phyloP scores from a whole-genome alignment of 352 stramenopile species.

The Phytopythium helicoides region DNA sequence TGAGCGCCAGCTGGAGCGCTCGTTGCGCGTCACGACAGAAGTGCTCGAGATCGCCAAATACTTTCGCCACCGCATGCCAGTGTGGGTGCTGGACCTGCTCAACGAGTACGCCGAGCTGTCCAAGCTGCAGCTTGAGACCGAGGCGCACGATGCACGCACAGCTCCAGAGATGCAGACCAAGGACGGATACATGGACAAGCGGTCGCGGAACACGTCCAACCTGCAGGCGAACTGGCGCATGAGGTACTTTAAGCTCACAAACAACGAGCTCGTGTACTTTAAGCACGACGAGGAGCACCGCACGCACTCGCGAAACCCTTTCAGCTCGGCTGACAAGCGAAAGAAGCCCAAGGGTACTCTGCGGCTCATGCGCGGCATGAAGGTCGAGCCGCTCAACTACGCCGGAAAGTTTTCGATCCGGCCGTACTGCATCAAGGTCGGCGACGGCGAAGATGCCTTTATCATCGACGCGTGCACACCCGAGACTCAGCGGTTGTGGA shows the following conservation, averaged over 20 bases:
- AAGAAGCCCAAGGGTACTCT: constrained; percentile 47
- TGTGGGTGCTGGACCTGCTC: constrained; percentile 57
- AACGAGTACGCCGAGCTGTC: constrained; percentile 53
- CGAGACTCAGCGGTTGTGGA: constrained; percentile 53
- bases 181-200: constrained; percentile 58
- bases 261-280: constrained; percentile 48
- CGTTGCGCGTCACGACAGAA: constrained; percentile 40
- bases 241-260: constrained; percentile 49
- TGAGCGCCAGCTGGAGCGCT: constrained; percentile 24
- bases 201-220: constrained; percentile 37
- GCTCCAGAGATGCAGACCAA: constrained; percentile 36
- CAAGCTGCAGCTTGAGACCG: constrained; percentile 54
- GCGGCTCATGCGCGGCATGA: constrained; percentile 29
- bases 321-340: constrained; percentile 49
- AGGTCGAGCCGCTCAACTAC: constrained; percentile 50
- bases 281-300: constrained; percentile 62
- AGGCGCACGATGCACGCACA: constrained; percentile 37
- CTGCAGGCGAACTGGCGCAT: constrained; percentile 78
- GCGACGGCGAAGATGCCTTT: constrained; percentile 40
- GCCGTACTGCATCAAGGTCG: constrained; percentile 65
- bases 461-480: constrained; percentile 65
- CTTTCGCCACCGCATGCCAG: constrained; percentile 46
- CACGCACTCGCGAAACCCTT: constrained; percentile 49
- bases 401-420: constrained; percentile 59
- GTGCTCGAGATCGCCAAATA: constrained; percentile 46